Percentiles rank a stretch among this genome's conserved stretches.
Evolutionary conservation across 2,329 filamentous ascomycete genomes (phyloP).

Genomic region (Dactylonectria estremocensis): DNA sequence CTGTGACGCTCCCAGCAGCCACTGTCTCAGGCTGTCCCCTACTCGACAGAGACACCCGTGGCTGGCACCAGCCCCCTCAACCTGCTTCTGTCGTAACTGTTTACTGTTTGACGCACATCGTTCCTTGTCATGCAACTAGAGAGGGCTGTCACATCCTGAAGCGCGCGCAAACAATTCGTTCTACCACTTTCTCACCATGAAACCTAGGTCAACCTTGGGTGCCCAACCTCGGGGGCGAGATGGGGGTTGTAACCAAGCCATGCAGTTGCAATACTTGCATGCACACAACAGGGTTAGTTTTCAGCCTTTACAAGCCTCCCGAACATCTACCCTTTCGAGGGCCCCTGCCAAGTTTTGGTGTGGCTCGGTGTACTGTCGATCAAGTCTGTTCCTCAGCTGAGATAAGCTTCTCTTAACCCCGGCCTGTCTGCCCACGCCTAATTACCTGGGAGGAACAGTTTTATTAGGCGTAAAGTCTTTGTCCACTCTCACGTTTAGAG

Average conservation of each 20-base stretch:
- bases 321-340: not conserved
- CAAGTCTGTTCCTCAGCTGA: not conserved
- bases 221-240: not conserved
- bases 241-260: not conserved
- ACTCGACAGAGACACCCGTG: not conserved
- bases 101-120: not conserved
- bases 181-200: not conserved
- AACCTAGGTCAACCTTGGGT: not conserved
- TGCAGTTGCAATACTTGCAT: not conserved
- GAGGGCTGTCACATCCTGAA: not conserved
- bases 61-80: not conserved
- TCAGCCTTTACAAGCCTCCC: not conserved
- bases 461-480: too few species aligned
- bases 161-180: not conserved
- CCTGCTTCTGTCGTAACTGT: not conserved
- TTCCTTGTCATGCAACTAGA: not conserved
- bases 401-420: not conserved
- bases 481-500: too few species aligned
- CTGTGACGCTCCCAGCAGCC: not conserved
- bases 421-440: not conserved
- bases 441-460: too few species aligned
- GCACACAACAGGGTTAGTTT: not conserved
- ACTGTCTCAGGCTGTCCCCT: not conserved
- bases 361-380: not conserved
- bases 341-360: not conserved